Evolutionary conservation across 768 basidiomycete genomes (phyloP).

Genomic region (Agaricus sinodeliciosus): DNA sequence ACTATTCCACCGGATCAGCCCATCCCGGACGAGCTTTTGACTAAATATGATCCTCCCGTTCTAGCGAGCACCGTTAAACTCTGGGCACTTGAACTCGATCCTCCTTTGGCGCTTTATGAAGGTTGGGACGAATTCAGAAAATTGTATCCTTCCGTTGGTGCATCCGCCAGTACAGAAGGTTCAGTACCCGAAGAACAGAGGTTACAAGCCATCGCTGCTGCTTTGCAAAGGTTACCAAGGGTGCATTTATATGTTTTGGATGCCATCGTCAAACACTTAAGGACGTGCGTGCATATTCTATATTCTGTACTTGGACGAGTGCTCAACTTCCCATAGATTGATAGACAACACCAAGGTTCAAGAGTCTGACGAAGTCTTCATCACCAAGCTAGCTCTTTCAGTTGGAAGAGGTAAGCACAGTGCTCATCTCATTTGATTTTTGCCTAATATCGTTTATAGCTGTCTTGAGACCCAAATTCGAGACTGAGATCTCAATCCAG

Average conservation of each 20-base stretch:
- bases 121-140: conserved; percentile 89
- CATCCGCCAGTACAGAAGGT: conserved; percentile 44
- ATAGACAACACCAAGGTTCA: conserved; percentile 62
- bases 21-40: conserved; percentile 43
- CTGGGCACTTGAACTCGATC: conserved; percentile 88
- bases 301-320: not conserved
- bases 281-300: conserved; percentile 37
- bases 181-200: conserved; percentile 51
- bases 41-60: conserved; percentile 79
- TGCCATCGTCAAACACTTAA: conserved; percentile 70
- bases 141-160: conserved; percentile 75
- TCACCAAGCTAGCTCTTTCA: conserved; percentile 83
- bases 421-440: not conserved
- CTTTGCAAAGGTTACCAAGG: conserved; percentile 66
- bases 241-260: conserved; percentile 81
- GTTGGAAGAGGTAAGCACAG: conserved; percentile 70
- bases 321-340: conserved; percentile 37
- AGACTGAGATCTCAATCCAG: conserved; percentile 83
- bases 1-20: conserved; percentile 52
- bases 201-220: conserved; percentile 51
- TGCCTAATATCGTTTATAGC: conserved; percentile 33
- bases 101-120: conserved; percentile 79
- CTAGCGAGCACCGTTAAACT: conserved; percentile 82
- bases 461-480: conserved; percentile 74
- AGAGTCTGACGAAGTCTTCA: conserved; percentile 73